phyloP scores from a whole-genome alignment of 768 basidiomycete genomes.

The Sporobolomyces pararoseus region DNA sequence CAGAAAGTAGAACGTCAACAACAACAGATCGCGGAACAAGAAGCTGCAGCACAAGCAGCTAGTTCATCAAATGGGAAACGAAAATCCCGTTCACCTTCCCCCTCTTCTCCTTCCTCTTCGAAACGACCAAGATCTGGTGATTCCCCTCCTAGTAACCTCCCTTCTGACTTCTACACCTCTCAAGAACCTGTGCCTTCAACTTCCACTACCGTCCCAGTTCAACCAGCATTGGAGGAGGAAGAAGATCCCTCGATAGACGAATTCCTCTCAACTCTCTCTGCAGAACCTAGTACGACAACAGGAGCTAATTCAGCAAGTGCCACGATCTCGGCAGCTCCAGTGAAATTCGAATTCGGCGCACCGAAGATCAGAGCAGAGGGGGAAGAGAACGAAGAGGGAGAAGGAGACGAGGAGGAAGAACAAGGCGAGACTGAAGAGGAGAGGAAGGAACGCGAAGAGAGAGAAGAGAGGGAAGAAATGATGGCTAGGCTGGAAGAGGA shows the following conservation, averaged over 20 bases:
- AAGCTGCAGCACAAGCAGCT: not conserved
- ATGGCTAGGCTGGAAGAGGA: slow-evolving; percentile 21
- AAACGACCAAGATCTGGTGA: slow-evolving; percentile 4
- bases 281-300: not conserved
- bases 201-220: slow-evolving; percentile 5
- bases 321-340: slow-evolving; percentile 19
- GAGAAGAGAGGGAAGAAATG: slow-evolving; percentile 32
- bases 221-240: not conserved
- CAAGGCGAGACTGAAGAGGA: slow-evolving; percentile 9
- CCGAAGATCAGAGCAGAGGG: slow-evolving; percentile 15
- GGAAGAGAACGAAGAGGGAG: not conserved
- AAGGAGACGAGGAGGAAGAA: slow-evolving; percentile 7
- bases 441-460: slow-evolving; percentile 9
- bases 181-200: not conserved
- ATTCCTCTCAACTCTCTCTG: slow-evolving; percentile 13
- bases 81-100: slow-evolving; percentile 12
- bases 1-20: slow-evolving; percentile 18
- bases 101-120: not conserved
- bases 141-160: not conserved
- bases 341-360: slow-evolving; percentile 29
- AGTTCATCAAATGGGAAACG: slow-evolving; percentile 3
- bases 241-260: slow-evolving; percentile 23
- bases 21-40: not conserved
- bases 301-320: not conserved
- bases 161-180: not conserved